Evolutionary conservation across 768 basidiomycete species (phyloP).

Genomic region (Suillus tomentosus): DNA sequence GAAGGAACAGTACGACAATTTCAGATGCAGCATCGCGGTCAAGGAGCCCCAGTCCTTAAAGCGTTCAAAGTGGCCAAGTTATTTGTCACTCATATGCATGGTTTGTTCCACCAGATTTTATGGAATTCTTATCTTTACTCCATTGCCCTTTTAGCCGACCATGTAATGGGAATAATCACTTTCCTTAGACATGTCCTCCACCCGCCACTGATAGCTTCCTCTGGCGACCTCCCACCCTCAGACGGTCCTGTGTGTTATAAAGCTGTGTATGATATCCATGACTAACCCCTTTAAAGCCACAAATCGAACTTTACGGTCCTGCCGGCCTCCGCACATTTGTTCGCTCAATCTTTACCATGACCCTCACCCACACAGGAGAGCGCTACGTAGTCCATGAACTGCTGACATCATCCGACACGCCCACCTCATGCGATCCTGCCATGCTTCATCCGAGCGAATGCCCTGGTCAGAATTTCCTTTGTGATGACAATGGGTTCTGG

Average conservation of each 20-base stretch:
- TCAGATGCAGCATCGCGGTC: constrained; percentile 47
- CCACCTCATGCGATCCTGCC: constrained; percentile 49
- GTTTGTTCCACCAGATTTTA: constrained; percentile 37
- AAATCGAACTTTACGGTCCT: constrained; percentile 77
- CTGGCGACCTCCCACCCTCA: constrained; percentile 14
- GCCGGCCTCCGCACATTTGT: constrained; percentile 76
- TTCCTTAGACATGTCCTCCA: constrained; percentile 62
- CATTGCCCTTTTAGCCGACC: constrained; percentile 51
- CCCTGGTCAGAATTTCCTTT: constrained; percentile 59
- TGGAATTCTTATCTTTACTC: not conserved
- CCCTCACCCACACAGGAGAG: constrained; percentile 58
- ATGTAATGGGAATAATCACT: constrained; percentile 73
- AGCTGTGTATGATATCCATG: constrained; percentile 7
- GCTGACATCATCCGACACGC: constrained; percentile 53
- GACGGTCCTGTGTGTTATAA: constrained; percentile 16
- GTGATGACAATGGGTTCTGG: constrained; percentile 67
- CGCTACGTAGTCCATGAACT: constrained; percentile 81
- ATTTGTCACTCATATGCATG: constrained; percentile 87
- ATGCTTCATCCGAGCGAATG: constrained; percentile 66
- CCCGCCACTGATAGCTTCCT: constrained; percentile 37
- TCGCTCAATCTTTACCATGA: constrained; percentile 69
- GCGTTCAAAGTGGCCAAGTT: constrained; percentile 59
- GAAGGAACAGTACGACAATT: constrained; percentile 80
- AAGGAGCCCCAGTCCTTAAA: constrained; percentile 37
- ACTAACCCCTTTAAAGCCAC: constrained; percentile 37